These are phyloP conservation scores for Umbellularia californica DNA, from an alignment of 164 flowering plant species.

Conservation along the genomic window DNA sequence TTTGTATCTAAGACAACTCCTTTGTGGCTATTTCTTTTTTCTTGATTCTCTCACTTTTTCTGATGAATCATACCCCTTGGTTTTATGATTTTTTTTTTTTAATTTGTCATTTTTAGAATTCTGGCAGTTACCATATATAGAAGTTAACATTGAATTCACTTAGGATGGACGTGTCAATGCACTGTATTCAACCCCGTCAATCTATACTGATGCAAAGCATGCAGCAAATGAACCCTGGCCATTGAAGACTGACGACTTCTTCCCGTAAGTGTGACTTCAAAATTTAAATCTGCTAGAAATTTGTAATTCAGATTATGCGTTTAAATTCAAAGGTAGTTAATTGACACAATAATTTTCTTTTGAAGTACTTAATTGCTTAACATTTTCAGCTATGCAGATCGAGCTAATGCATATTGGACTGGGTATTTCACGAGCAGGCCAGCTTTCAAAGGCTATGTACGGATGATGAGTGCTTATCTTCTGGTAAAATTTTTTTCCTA, in stretches of 20 bases:
- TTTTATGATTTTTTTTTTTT: not conserved
- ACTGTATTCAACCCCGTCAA: conserved; percentile 86
- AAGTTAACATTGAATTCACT: conserved; percentile 6
- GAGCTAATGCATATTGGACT: conserved; percentile 89
- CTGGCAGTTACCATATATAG: not conserved
- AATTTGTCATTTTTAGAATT: not conserved
- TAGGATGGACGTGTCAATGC: conserved; percentile 99
- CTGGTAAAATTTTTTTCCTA: conserved; percentile 39
- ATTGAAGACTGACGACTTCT: conserved; percentile 76
- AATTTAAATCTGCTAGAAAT: not conserved
- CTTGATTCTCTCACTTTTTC: not conserved
- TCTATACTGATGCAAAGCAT: conserved; percentile 89
- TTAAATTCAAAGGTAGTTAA: not conserved
- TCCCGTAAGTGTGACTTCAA: conserved; percentile 62
- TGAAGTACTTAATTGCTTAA: conserved; percentile 3
- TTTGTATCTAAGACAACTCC: not conserved
- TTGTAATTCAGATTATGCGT: too few species aligned
- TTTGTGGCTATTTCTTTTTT: not conserved
- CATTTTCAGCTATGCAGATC: conserved; percentile 77
- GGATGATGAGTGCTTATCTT: conserved; percentile 81
- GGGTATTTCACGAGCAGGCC: conserved; percentile 95
- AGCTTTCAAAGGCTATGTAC: conserved; percentile 75
- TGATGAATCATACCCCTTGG: not conserved
- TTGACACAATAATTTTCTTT: not conserved
- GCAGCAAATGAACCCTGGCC: conserved; percentile 77